Evolutionary conservation across 441 rosid genomes (phyloP).

Genomic region (Croton laevigatus): DNA sequence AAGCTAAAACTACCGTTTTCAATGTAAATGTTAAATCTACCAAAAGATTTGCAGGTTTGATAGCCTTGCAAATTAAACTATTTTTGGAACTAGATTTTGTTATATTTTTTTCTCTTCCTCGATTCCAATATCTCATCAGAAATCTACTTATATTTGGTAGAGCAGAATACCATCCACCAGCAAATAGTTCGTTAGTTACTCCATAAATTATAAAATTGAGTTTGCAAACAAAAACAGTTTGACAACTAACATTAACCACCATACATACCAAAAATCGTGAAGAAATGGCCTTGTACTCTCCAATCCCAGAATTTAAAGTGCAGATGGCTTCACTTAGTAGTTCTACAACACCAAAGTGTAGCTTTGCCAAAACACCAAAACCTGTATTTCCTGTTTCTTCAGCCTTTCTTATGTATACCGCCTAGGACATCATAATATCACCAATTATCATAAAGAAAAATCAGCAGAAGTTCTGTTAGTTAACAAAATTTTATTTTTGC

Average conservation of each 20-base stretch:
- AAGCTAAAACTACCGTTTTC: background rate
- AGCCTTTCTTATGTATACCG: slow-evolving; percentile 52
- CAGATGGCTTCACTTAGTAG: slow-evolving; percentile 49
- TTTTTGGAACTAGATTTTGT: background rate
- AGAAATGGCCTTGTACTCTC: slow-evolving; percentile 52
- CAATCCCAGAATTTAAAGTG: slow-evolving; percentile 29
- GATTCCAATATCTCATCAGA: background rate
- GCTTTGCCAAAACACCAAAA: slow-evolving; percentile 53
- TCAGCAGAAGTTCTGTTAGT: slow-evolving; percentile 3
- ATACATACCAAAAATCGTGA: slow-evolving; percentile 50
- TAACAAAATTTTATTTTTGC: background rate
- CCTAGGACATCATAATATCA: slow-evolving; percentile 32
- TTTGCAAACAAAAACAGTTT: slow-evolving; percentile 9
- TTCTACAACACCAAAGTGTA: slow-evolving; percentile 65
- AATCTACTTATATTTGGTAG: background rate
- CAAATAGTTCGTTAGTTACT: background rate
- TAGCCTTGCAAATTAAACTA: too few species aligned
- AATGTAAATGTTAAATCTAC: too few species aligned
- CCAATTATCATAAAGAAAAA: slow-evolving; percentile 17
- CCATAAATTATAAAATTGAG: background rate
- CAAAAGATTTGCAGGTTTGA: background rate
- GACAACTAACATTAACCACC: background rate
- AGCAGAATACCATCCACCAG: background rate
- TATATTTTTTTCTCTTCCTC: background rate
- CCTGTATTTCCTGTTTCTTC: slow-evolving; percentile 55